Evolutionary conservation across 1,139 yeast genomes (phyloP).

Genomic region (Yamadazyma atlantica): DNA sequence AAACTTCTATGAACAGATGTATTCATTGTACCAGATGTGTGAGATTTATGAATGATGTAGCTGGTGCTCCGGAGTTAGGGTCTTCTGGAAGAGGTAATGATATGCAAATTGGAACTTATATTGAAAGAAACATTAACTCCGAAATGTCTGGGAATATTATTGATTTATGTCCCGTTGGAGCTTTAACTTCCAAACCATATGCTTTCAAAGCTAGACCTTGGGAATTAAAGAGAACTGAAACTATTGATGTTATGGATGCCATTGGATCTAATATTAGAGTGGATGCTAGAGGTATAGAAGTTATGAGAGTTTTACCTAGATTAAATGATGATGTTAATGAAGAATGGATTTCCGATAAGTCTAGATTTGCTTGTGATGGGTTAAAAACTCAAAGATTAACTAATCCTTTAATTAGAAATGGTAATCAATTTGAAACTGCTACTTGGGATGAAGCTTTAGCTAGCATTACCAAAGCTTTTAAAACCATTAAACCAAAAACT

Average conservation of each 20-base stretch:
- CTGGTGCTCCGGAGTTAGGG: slow-evolving; percentile 92
- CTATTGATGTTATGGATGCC: slow-evolving; percentile 84
- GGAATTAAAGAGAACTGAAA: slow-evolving; percentile 89
- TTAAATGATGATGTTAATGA: slow-evolving; percentile 85
- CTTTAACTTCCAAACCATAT: slow-evolving; percentile 85
- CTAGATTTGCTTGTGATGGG: slow-evolving; percentile 85
- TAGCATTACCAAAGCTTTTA: slow-evolving; percentile 64
- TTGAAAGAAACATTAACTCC: slow-evolving; percentile 80
- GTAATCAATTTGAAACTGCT: slow-evolving; percentile 69
- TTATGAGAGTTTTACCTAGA: slow-evolving; percentile 85
- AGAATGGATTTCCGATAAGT: slow-evolving; percentile 90
- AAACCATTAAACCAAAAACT: slow-evolving; percentile 57
- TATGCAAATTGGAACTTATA: slow-evolving; percentile 88
- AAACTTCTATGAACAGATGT: slow-evolving; percentile 91
- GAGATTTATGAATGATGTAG: slow-evolving; percentile 85
- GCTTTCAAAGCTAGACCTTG: slow-evolving; percentile 92
- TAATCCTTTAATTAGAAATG: slow-evolving; percentile 73
- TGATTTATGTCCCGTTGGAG: slow-evolving; percentile 92
- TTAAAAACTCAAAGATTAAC: slow-evolving; percentile 85
- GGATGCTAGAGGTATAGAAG: slow-evolving; percentile 86
- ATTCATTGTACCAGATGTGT: slow-evolving; percentile 93
- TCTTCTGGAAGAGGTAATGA: slow-evolving; percentile 90
- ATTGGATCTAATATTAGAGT: slow-evolving; percentile 82
- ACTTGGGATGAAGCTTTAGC: slow-evolving; percentile 89
- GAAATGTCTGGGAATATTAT: slow-evolving; percentile 87